Evolutionary conservation across 1,284 basidiomycete species (phyloP), one percentile per base, ranked within the genome.

Genomic region (Boletus hoseneyae): DNA sequence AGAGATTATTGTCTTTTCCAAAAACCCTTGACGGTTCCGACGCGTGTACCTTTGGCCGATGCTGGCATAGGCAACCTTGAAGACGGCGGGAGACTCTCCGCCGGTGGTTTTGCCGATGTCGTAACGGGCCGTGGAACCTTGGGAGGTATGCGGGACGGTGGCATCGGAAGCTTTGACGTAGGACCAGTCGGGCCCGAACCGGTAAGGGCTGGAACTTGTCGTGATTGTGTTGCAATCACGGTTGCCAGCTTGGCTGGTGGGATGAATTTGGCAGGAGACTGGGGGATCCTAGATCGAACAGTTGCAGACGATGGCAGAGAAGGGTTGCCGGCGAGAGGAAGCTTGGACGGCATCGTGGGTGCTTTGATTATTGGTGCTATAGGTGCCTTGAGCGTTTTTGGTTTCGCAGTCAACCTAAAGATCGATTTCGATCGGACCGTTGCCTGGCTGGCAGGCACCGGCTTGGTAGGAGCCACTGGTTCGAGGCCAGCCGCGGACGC

Each of bases 21-120:
- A 53, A 69, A 67, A 18, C 63, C 67, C 33, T 44, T 69, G 45
- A 65, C 63, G 18, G 65, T 68, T 30, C 48, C 55, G 44, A 54
- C 52, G 15, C 65, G 66, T 4, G 44, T 16, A 10, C 36, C 43
- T 45, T 68, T 69, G 33, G 29, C 21, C 3, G 58, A 57, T 30
- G 62, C 52, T 38, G 59, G 55, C 50, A 64, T 54, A 15, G 65
- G 65, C 15, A 67, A n/a, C 39, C 48, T 61, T 10, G 64, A 59
- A 13, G 53, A 48, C 12, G 36, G 19, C 13, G 47, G 9, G 27
- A 27, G 16, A 25, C 6, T 42, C 3, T 54, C 45, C 18, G 10
- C n/a, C 11, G 27, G 33, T 12, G 3, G 19, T 32, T 53, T 67
- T 12, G 44, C 46, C 15, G 19, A 6, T 21, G 27, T 27, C 12